These are phyloP conservation scores for Cyphellophora europaea DNA, from an alignment of 2,329 filamentous ascomycete species.

Conservation along the genomic window DNA sequence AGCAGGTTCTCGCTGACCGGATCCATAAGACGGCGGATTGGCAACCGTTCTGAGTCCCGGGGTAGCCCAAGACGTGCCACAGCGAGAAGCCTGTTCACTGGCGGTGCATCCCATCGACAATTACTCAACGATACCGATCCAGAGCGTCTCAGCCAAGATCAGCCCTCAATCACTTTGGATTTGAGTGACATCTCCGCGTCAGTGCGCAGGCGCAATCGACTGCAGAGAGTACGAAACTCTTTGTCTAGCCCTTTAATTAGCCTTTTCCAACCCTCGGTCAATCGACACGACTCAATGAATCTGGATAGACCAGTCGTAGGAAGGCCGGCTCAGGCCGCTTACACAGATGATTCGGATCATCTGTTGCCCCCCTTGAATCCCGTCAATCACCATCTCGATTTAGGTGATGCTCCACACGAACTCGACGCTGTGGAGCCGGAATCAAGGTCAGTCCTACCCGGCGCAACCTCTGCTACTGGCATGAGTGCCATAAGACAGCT, in stretches of 20 bases:
- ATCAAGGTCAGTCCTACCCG: slow-evolving; percentile 21
- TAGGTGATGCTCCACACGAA: slow-evolving; percentile 29
- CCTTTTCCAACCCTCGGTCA: slow-evolving; percentile 30
- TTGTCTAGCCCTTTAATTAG: slow-evolving; percentile 33
- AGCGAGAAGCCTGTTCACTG: slow-evolving; percentile 28
- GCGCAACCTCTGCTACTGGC: slow-evolving; percentile 22
- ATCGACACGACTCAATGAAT: no score
- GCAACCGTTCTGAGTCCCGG: slow-evolving; percentile 2
- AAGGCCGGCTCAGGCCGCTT: no score
- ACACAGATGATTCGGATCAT: slow-evolving; percentile 24
- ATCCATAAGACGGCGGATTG: slow-evolving; percentile 11
- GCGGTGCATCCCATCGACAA: not conserved
- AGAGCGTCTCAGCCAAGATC: not conserved
- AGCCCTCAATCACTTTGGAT: slow-evolving; percentile 1
- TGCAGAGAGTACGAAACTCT: slow-evolving; percentile 34
- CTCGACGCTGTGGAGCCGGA: slow-evolving; percentile 33
- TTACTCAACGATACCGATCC: slow-evolving; percentile 1
- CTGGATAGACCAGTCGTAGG: no score
- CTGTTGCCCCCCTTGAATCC: slow-evolving; percentile 26
- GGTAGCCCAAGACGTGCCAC: slow-evolving; percentile 26
- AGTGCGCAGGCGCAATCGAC: slow-evolving; percentile 21
- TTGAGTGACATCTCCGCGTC: slow-evolving; percentile 13
- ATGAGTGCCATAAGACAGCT: slow-evolving; percentile 28
- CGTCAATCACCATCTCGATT: slow-evolving; percentile 32
- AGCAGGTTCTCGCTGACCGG: slow-evolving; percentile 11